These are phyloP conservation scores for Rhododendron henanense DNA, from an alignment of 148 eudicot species.

Conservation along the genomic window DNA sequence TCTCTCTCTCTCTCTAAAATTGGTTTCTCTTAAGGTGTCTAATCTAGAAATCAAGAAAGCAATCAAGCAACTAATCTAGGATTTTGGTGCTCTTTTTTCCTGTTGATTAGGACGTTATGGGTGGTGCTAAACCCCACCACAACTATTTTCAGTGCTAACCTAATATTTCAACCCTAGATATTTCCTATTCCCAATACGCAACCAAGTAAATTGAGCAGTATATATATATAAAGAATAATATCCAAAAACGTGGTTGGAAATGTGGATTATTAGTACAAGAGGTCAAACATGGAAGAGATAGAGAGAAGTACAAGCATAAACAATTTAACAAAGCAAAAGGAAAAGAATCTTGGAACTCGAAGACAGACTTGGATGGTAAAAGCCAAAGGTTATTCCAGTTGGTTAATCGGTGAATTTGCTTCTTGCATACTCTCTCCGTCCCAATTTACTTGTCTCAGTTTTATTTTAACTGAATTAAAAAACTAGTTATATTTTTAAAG, in stretches of 20 bases:
- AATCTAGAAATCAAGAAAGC: neutral
- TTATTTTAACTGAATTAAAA: no score
- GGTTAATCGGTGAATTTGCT: neutral
- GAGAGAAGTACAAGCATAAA: neutral
- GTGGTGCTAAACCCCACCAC: slow-evolving; percentile 19
- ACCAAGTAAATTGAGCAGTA: neutral
- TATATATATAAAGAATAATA: neutral
- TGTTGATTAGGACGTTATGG: slow-evolving; percentile 9
- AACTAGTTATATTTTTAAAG: no score
- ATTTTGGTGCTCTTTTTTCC: neutral
- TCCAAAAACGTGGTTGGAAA: neutral
- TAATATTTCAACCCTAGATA: slow-evolving; percentile 5
- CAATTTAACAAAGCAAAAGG: neutral
- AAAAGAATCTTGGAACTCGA: slow-evolving; percentile 7
- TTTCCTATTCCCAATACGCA: slow-evolving; percentile 5
- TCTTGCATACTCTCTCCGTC: no score
- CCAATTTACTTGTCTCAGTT: no score
- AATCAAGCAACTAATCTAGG: neutral
- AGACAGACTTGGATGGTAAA: neutral
- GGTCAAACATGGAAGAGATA: neutral
- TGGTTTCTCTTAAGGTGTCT: neutral
- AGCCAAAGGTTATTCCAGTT: neutral
- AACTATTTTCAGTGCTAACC: slow-evolving; percentile 1
- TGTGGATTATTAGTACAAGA: neutral
- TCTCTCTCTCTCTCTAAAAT: neutral